These are phyloP conservation scores for Pseudocercospora pini-densiflorae DNA, from an alignment of 2,329 filamentous ascomycete genomes.

Conservation along the genomic window DNA sequence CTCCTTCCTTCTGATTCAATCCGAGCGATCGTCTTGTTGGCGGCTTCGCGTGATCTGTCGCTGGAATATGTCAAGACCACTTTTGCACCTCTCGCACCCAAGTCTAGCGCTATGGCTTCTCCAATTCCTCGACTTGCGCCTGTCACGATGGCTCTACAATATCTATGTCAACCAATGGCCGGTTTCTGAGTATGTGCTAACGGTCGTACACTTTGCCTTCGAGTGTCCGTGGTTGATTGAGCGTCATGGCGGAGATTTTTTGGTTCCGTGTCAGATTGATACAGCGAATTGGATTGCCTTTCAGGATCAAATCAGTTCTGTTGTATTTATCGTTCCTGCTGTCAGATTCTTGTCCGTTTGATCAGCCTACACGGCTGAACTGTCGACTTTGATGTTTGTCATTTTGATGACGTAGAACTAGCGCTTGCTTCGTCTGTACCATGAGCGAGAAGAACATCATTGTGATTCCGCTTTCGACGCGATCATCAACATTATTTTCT, in stretches of 20 bases:
- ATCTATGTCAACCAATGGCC: conserved; percentile 30
- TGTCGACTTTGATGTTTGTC: neutral
- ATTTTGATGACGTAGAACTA: neutral
- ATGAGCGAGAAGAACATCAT: neutral
- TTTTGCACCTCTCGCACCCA: conserved; percentile 54
- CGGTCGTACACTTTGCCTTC: conserved; percentile 31
- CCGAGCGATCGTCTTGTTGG: conserved; percentile 41
- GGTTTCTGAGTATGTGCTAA: neutral
- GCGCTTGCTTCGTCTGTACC: neutral
- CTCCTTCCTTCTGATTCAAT: conserved; percentile 44
- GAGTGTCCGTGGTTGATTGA: conserved; percentile 24
- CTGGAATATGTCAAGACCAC: conserved; percentile 52
- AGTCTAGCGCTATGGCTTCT: conserved; percentile 52
- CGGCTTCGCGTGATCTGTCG: conserved; percentile 41
- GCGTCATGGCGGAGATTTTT: conserved; percentile 14
- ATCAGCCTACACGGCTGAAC: neutral
- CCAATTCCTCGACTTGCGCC: conserved; percentile 58
- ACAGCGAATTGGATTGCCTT: too few species aligned
- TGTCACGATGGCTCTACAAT: conserved; percentile 53
- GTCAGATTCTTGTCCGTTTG: neutral
- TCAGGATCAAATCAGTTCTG: too few species aligned
- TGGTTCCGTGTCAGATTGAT: neutral
- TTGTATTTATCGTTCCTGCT: too few species aligned
- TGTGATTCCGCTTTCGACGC: neutral
- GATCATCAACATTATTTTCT: neutral